These are phyloP conservation scores for Teratosphaeria epicoccoides DNA, from an alignment of 2,329 filamentous ascomycete genomes.

Conservation along the genomic window DNA sequence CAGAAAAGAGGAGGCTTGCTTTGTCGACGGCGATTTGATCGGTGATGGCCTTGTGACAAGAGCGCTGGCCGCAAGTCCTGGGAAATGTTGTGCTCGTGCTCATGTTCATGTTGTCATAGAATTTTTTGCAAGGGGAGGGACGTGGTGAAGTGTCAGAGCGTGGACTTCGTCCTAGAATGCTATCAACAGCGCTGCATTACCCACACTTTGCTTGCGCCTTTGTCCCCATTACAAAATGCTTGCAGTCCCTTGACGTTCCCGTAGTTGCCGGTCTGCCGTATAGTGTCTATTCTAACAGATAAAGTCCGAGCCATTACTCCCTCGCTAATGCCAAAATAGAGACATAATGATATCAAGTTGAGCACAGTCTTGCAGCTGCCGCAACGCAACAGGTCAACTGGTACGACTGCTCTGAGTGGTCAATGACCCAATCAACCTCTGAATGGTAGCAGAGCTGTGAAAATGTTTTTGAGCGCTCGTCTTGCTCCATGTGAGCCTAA, in stretches of 20 bases:
- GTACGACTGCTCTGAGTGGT: not conserved
- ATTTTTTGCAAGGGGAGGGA: too few species aligned
- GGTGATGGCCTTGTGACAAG: not conserved
- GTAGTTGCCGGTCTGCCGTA: not conserved
- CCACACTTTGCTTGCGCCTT: not conserved
- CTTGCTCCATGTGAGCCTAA: too few species aligned
- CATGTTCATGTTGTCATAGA: too few species aligned
- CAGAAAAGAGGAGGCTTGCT: not conserved
- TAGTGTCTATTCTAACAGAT: not conserved
- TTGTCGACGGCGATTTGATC: not conserved
- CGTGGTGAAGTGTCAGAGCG: too few species aligned
- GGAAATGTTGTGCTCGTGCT: too few species aligned
- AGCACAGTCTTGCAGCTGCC: too few species aligned
- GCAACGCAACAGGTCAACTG: too few species aligned
- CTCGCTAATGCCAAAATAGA: not conserved
- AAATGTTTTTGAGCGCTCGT: too few species aligned
- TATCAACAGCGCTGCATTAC: not conserved
- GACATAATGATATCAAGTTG: not conserved
- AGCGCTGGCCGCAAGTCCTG: not conserved
- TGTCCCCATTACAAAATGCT: not conserved
- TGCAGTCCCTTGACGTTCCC: too few species aligned
- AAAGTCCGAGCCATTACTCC: not conserved
- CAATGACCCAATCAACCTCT: too few species aligned
- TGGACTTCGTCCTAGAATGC: too few species aligned
- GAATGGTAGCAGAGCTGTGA: not conserved